Percentiles rank a stretch among this genome's conserved stretches.
Conservation (phyloP, 2,329 filamentous ascomycete species). For the Colletotrichum liaoningense region DNA sequence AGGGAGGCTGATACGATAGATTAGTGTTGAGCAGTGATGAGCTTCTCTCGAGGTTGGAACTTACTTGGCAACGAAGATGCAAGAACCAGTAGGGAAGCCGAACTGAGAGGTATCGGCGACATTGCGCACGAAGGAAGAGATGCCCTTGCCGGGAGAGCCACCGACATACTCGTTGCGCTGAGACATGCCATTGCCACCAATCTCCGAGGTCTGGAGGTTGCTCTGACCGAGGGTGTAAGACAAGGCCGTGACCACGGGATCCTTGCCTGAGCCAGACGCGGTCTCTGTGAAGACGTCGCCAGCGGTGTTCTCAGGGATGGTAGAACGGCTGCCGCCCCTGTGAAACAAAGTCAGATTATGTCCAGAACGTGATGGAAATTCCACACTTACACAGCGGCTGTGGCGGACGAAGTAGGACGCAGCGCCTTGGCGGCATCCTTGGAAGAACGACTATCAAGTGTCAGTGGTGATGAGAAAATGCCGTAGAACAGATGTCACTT, state of each 20-base stretch:
- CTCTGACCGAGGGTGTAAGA: conserved; percentile 18
- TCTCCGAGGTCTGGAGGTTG: conserved; percentile 11
- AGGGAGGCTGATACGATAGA: conserved; percentile 56
- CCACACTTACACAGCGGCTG: conserved; percentile 19
- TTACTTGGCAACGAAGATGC: conserved; percentile 76
- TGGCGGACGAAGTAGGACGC: conserved; percentile 29
- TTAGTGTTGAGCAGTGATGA: conserved; percentile 27
- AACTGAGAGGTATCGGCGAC: conserved; percentile 59
- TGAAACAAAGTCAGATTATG: background rate
- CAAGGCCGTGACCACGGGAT: background rate
- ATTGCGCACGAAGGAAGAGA: conserved; percentile 3
- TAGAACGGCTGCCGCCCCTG: background rate
- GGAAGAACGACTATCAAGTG: conserved; percentile 14
- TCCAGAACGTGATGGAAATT: no score
- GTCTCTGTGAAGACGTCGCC: conserved; percentile 24
- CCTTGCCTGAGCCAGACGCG: background rate
- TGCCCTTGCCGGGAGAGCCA: conserved; percentile 24
- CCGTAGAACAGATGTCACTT: background rate
- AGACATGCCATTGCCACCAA: background rate
- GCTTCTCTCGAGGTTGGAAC: conserved; percentile 40
- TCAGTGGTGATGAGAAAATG: background rate
- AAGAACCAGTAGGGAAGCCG: conserved; percentile 65
- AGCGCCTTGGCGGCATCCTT: conserved; percentile 15
- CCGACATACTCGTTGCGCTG: conserved; percentile 9
- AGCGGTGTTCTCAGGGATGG: background rate